Evolutionary conservation across 352 stramenopile genomes (phyloP), one percentile per base, ranked within the genome.

Genomic region (Globisporangium irregulare): DNA sequence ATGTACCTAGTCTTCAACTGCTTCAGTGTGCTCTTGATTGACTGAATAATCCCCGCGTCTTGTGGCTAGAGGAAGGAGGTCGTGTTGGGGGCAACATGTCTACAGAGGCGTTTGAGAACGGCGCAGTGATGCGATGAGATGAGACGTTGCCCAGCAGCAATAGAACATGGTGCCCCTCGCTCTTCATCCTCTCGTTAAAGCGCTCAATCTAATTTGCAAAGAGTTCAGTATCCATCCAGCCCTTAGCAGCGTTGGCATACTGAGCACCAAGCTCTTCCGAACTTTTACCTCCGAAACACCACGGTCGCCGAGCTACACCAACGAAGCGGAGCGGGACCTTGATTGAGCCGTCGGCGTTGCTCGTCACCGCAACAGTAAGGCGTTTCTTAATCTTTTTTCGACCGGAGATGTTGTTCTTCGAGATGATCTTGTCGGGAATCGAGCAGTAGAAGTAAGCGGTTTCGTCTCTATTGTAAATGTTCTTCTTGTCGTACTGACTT

Each of bases 401-500:
- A 6, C 24, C 38, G 29, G 38, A 7, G 4, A 55, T 55, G 8
- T 2, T 27, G n/a, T 32, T 64, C 36, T 64, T 55, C n/a, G 34
- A 55, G 58, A 64, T 64, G 10, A 32, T 29, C 6, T 36, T 60
- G n/a, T 10, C 14, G 20, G 61, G 32, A 10, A 29, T 22, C 61
- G 57, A 53, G 32, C 48, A 67, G 8, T 53, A 67, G 29, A 55
- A 60, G n/a, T 53, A 67, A 0, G 50, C 61, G 4, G 29, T 59
- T 32, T 60, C 53, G 15, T 69, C 54, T 10, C 60, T 55, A 60
- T 69, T 50, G 34, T 57, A 69, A 6, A 69, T 63, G 56, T 69
- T 34, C 24, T 51, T 50, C 51, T 41, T 7, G 34, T 32, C 32
- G 34, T 56, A 69, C 46, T 59, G 9, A 14, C 59, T 64, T 38